Evolutionary conservation across 1,284 basidiomycete species (phyloP).

Genomic region (Fomitopsis betulina): DNA sequence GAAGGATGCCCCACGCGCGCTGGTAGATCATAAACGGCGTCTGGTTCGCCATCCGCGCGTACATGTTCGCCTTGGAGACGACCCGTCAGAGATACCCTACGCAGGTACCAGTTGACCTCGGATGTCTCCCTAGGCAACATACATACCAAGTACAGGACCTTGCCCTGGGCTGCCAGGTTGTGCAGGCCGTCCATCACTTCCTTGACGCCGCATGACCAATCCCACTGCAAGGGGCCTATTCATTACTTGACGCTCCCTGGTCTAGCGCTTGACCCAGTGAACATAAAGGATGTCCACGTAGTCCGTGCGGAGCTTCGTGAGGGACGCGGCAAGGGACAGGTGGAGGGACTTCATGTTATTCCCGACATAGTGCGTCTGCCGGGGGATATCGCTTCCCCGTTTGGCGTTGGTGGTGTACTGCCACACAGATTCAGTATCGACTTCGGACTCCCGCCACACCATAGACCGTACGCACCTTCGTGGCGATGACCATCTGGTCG

Average conservation of each 20-base stretch:
- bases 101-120: neutral
- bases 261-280: conserved; percentile 31
- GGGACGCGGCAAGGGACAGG: conserved; percentile 30
- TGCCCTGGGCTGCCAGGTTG: conserved; percentile 35
- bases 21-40: conserved; percentile 49
- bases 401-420: conserved; percentile 34
- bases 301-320: conserved; percentile 41
- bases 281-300: conserved; percentile 51
- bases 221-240: conserved; percentile 24
- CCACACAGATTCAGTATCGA: neutral
- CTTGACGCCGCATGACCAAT: conserved; percentile 39
- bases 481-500: neutral
- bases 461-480: neutral
- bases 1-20: conserved; percentile 41
- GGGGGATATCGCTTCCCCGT: conserved; percentile 12
- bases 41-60: conserved; percentile 40
- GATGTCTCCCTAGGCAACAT: neutral
- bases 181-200: conserved; percentile 50
- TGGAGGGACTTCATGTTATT: conserved; percentile 37
- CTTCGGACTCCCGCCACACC: neutral
- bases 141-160: conserved; percentile 41
- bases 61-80: conserved; percentile 45
- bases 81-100: conserved; percentile 38
- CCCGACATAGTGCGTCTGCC: conserved; percentile 37
- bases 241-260: neutral